Evolutionary conservation across 2,329 filamentous ascomycete genomes (phyloP).

Genomic region (Phaeosphaeriaceae sp.): DNA sequence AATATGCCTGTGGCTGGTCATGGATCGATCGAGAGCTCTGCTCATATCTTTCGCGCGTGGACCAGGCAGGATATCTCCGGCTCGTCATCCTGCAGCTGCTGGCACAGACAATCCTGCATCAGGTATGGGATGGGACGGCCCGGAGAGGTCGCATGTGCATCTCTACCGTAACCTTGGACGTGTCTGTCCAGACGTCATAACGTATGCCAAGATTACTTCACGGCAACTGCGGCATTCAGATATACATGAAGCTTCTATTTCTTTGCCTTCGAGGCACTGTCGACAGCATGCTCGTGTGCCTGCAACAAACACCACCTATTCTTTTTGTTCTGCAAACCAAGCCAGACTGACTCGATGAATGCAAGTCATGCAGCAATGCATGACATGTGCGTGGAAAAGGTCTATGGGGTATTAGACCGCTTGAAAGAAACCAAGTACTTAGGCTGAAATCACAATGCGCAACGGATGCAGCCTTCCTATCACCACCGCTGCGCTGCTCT

Average conservation of each 20-base stretch:
- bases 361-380: slow-evolving; percentile 30
- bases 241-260: slow-evolving; percentile 32
- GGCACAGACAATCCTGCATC: slow-evolving; percentile 6
- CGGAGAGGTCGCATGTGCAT: slow-evolving; percentile 9
- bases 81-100: slow-evolving; percentile 17
- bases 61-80: neutral
- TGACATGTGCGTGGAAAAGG: slow-evolving; percentile 29
- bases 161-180: slow-evolving; percentile 5
- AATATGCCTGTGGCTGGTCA: neutral
- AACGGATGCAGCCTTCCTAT: slow-evolving; percentile 17
- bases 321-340: slow-evolving; percentile 39
- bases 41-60: slow-evolving; percentile 7
- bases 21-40: neutral
- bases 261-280: slow-evolving; percentile 16
- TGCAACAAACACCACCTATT: slow-evolving; percentile 33
- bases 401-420: slow-evolving; percentile 36
- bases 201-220: neutral
- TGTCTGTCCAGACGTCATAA: neutral
- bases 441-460: slow-evolving; percentile 17
- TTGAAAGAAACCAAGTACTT: slow-evolving; percentile 19
- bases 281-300: slow-evolving; percentile 32
- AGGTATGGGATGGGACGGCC: slow-evolving; percentile 21
- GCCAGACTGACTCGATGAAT: slow-evolving; percentile 24
- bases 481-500: slow-evolving; percentile 14
- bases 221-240: neutral